Conservation (phyloP, 345 rosid species). For the Salix arbutifolia region DNA sequence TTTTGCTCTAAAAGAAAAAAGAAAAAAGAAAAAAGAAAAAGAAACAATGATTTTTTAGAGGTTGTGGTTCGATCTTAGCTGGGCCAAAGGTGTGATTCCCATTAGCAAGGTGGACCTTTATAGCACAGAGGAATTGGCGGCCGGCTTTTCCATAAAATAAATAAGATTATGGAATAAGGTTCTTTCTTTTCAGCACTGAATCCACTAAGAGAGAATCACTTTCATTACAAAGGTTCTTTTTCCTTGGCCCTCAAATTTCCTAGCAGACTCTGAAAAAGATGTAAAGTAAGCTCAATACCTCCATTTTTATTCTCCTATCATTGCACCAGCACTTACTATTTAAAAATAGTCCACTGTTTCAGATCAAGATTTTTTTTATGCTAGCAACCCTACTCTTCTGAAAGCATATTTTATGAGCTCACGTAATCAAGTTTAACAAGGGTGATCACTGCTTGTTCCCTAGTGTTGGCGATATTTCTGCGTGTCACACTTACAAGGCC, state of each 20-base stretch:
- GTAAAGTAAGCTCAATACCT: neutral
- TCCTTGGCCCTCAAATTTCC: conserved; percentile 8
- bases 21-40: too few species aligned
- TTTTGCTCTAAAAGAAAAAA: too few species aligned
- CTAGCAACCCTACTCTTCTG: too few species aligned
- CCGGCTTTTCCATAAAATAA: neutral
- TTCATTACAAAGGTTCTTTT: conserved; percentile 10
- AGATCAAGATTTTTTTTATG: neutral
- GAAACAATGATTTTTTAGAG: too few species aligned
- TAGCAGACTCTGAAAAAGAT: conserved; percentile 5
- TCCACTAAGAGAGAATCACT: conserved; percentile 22
- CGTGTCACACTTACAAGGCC: too few species aligned
- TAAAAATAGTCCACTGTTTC: neutral
- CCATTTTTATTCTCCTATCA: conserved; percentile 8
- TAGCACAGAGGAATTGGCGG: neutral
- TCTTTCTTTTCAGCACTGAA: conserved; percentile 14
- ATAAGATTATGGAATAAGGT: conserved; percentile 24
- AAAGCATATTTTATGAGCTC: too few species aligned
- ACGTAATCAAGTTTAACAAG: too few species aligned
- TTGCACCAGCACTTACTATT: neutral
- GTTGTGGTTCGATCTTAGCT: neutral
- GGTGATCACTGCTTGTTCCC: too few species aligned
- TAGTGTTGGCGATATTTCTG: too few species aligned
- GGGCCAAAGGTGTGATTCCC: neutral
- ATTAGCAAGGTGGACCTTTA: neutral